Base-by-base conservation (phyloP, 495 filamentous ascomycete species). In the Annulohypoxylon maeteangense region DNA sequence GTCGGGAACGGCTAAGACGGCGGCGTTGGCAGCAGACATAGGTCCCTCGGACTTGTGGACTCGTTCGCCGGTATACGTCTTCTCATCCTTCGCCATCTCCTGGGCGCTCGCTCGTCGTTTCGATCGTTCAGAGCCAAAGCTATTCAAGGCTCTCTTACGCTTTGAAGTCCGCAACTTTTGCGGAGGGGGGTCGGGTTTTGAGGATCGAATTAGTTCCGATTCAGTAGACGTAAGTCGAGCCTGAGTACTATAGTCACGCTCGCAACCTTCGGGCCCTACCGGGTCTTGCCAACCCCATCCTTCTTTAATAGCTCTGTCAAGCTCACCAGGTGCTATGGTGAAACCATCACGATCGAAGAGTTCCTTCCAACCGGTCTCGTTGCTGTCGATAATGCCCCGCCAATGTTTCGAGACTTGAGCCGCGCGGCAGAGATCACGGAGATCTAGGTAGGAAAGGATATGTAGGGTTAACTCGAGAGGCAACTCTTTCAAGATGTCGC, bases 241-340 rank as follows among this genome's bases (percentile, higher is more conserved):
- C 66, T 74, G 82, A 64, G 71, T 80, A 70, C 90, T 91, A 16
- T 98, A 81, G 78, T 99, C 94, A 63, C 88, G 86, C 76, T 99
- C 95, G 57, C 82, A 92, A 50, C 90, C 91, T 68, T 93, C 87
- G 7, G 84, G 77, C 5, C 90, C 92, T 57, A 88, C 87, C 1
- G 94, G 92, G 78, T 92, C 90, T 76, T 98, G 95, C 93, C 95
- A 99, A n/a, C 94, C 95, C 95, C 95, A 99, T n/a, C 95, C 95
- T 81, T 98, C 91, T 29, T 84, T 87, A 58, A 98, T 91, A 12
- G 95, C 94, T 66, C 89, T 88, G 58, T 95, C 88, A 16, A 99
- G 82, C 75, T 99, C 95, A 11, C 93, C 92, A 1, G 91, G 87
- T 14, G 93, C 90, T 14, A 98, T 82, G 11, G 80, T 76, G 78